Percentiles rank a stretch among this genome's conserved stretches.
These are phyloP conservation scores for Trichoderma guizhouense DNA, from an alignment of 2,329 filamentous ascomycete species.

Conservation along the genomic window DNA sequence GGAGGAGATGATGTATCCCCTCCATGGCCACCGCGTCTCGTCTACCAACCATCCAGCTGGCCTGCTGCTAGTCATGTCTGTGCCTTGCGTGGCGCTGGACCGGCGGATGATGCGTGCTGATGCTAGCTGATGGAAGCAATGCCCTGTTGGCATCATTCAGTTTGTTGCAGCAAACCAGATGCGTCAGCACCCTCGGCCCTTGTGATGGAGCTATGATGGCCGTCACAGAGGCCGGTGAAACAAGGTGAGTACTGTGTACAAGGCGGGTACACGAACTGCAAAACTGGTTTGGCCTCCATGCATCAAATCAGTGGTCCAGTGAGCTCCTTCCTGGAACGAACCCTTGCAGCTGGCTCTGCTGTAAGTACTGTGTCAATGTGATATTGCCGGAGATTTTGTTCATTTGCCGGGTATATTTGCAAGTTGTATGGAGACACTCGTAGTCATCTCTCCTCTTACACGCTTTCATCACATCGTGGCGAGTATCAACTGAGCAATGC, in stretches of 20 bases:
- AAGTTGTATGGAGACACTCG: background rate
- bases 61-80: background rate
- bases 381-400: background rate
- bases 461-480: too few relatives aligned
- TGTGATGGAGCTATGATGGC: conserved; percentile 1
- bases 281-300: background rate
- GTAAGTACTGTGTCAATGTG: background rate
- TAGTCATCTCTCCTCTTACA: background rate
- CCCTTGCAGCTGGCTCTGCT: background rate
- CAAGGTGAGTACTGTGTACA: background rate
- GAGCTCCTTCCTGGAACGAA: conserved; percentile 8
- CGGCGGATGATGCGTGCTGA: background rate
- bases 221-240: background rate
- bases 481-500: too few relatives aligned
- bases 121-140: background rate
- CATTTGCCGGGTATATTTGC: background rate
- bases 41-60: background rate
- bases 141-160: background rate
- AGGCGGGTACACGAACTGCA: background rate
- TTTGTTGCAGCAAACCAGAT: background rate
- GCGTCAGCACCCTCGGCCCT: background rate
- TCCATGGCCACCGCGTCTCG: background rate
- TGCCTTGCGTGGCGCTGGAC: conserved; percentile 17
- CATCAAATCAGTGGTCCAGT: background rate
- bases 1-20: conserved; percentile 15